Base-by-base conservation (phyloP, 2,329 filamentous ascomycete species). In the Claviceps africana region DNA sequence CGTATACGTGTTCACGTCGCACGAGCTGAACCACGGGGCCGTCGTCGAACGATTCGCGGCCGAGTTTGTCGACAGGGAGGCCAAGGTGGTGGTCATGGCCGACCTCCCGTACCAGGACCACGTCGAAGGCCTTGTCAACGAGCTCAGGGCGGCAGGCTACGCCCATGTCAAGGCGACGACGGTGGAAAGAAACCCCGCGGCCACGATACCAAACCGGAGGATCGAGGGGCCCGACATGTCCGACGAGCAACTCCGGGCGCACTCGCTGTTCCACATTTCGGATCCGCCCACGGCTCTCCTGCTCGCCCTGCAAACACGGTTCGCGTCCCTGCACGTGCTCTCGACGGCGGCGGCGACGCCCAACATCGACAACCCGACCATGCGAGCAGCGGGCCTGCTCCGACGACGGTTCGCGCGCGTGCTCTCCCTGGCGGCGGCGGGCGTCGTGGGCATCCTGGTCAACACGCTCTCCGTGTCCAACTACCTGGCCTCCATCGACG, bases 401-500 rank as follows among this genome's bases (percentile, higher is more conserved):
- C 83, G 88, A 28, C 85, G 93, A 2, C 86, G 93, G 39, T 98
- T 97, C 67, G 93, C 85, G 1, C 82, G 93, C 53, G 76, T 96
- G 11, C 85, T 91, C 1, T 82, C 81, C 0, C 81, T 97, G 30
- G 81, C 84, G 19, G 88, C 88, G 0, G 85, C 83, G 0, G 82
- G 88, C 21, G 82, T 96, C 49, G 88, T 96, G 59, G 93, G 93
- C 8, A 95, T 98, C 55, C 74, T 98, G 1, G 89, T 98, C 67
- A 97, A 97, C 68, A 98, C 93, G 0, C 80, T 98, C 4, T 91
- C 86, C 22, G 88, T 97, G 6, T 82, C 85, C 54, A 94, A 96
- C 65, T 97, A 96, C 70, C 77, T 96, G 56, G 72, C 81, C 15
- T 89, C 90, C 0, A 81, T 97, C 42, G 77, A 85, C 15, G 76